These are phyloP conservation scores for Penicillium crustosum DNA, from an alignment of 2,329 filamentous ascomycete genomes.

Conservation along the genomic window DNA sequence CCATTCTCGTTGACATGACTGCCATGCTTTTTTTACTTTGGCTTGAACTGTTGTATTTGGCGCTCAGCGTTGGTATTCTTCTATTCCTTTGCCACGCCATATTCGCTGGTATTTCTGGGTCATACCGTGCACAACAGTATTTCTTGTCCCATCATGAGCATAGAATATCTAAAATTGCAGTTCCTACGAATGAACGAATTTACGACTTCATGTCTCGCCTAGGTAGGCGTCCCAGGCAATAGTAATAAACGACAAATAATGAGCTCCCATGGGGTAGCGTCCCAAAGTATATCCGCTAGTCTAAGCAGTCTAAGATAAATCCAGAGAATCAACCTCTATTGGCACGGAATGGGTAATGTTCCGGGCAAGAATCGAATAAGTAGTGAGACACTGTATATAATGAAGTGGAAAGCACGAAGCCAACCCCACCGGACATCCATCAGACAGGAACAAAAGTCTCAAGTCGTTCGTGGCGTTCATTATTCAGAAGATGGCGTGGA, in stretches of 20 bases:
- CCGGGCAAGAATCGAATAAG: conserved; percentile 7
- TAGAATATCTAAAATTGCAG: conserved; percentile 5
- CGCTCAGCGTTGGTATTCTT: conserved; percentile 13
- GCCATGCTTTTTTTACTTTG: conserved; percentile 11
- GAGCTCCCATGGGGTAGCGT: background rate
- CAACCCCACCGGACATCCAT: conserved; percentile 9
- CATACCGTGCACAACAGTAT: background rate
- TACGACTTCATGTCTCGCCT: background rate
- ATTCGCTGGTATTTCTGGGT: background rate
- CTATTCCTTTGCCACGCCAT: conserved; percentile 1
- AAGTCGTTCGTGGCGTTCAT: conserved; percentile 24
- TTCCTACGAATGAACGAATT: conserved; percentile 10
- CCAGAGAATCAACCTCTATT: conserved; percentile 10
- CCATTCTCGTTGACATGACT: conserved; percentile 19
- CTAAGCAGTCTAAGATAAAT: background rate
- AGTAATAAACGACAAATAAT: background rate
- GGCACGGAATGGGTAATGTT: background rate
- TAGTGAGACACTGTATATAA: conserved; percentile 20
- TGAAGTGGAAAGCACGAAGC: conserved; percentile 9
- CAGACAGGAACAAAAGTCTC: conserved; percentile 7
- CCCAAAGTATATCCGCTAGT: background rate
- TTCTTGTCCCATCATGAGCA: conserved; percentile 1
- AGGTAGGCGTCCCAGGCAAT: background rate
- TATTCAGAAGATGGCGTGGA: conserved; percentile 21
- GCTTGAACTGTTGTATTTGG: conserved; percentile 9